phyloP scores from a whole-genome alignment of 495 filamentous ascomycete species.

The Glonium stellatum region DNA sequence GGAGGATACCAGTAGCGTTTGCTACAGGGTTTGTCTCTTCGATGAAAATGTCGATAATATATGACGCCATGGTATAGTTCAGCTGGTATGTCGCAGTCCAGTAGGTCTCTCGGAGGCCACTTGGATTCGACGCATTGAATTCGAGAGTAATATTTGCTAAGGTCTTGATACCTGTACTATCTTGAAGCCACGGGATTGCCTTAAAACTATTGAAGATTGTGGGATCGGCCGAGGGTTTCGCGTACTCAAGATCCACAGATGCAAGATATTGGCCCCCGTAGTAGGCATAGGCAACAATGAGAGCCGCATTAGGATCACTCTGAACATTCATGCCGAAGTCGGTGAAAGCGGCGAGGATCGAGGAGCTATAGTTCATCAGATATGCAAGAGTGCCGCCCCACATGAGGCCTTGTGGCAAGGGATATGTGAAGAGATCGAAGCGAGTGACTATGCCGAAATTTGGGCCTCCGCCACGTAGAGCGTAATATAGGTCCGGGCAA shows the following conservation, averaged over 20 bases:
- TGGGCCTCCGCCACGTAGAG: slow-evolving; percentile 38
- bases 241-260: slow-evolving; percentile 24
- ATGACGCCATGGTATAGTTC: neutral
- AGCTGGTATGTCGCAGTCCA: slow-evolving; percentile 9
- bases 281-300: neutral
- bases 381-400: slow-evolving; percentile 2
- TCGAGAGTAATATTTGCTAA: neutral
- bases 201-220: neutral
- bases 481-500: slow-evolving; percentile 44
- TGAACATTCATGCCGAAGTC: neutral
- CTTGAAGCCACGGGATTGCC: neutral
- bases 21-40: neutral
- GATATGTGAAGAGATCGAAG: slow-evolving; percentile 12
- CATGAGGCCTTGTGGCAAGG: neutral
- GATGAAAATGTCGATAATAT: neutral
- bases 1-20: neutral
- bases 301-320: neutral
- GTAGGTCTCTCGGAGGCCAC: slow-evolving; percentile 1
- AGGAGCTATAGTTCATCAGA: neutral
- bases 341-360: neutral
- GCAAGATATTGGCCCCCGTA: neutral
- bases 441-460: slow-evolving; percentile 26
- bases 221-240: slow-evolving; percentile 30
- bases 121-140: neutral
- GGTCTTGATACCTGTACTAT: neutral